Evolutionary conservation across 1,139 yeast genomes (phyloP).

Genomic region (Saccharomycopsis hybrid): DNA sequence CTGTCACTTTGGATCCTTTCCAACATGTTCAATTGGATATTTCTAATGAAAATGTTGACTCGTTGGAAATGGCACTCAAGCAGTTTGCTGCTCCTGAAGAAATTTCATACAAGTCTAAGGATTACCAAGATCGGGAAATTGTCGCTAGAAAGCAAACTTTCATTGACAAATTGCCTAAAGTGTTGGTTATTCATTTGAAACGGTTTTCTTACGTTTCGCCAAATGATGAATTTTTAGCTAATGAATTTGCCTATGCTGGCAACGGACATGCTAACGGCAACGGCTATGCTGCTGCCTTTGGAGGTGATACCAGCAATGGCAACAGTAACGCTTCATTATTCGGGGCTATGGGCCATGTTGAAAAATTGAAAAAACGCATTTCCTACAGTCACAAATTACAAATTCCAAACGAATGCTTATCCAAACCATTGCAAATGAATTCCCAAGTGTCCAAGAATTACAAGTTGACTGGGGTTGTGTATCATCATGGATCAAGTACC

Average conservation of each 20-base stretch:
- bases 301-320: conserved; percentile 27
- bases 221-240: background rate
- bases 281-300: conserved; percentile 25
- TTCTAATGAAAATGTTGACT: conserved; percentile 54
- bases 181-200: conserved; percentile 78
- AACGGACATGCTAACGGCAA: conserved; percentile 28
- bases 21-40: conserved; percentile 91
- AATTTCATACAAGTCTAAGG: conserved; percentile 50
- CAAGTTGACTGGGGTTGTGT: conserved; percentile 76
- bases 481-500: conserved; percentile 89
- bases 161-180: conserved; percentile 73
- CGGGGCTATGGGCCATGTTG: conserved; percentile 34
- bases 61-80: conserved; percentile 72
- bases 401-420: conserved; percentile 42
- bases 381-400: conserved; percentile 33
- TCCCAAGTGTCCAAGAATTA: conserved; percentile 35
- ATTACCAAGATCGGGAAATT: conserved; percentile 43
- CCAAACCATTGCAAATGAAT: conserved; percentile 28
- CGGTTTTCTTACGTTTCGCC: conserved; percentile 48
- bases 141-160: conserved; percentile 81
- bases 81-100: conserved; percentile 69
- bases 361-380: conserved; percentile 57
- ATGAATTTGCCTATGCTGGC: conserved; percentile 34
- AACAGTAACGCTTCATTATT: conserved; percentile 21
- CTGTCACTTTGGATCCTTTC: conserved; percentile 87